Base-by-base conservation (phyloP, 306 rosid genomes). In the Lathyrus sativus region DNA sequence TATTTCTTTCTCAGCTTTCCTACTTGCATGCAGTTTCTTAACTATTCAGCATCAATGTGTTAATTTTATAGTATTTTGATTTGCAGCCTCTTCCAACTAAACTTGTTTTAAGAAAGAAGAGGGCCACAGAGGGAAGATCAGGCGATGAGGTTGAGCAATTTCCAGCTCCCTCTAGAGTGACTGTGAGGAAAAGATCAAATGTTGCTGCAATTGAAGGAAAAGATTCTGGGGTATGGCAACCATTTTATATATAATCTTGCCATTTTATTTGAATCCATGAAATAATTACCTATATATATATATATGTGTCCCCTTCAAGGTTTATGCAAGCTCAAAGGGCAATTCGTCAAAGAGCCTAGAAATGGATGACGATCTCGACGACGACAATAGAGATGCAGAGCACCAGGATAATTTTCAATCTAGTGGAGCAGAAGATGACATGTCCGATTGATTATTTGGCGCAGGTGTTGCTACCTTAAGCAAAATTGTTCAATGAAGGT, bases 71-170 rank as follows among this genome's bases (percentile, higher is more conserved):
- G 53, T 75, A 43, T 39, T 64, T 79, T 75, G 54, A 62, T 72
- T 33, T 64, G 71, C 95, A 95, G 99, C 96, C 99, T 35, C 99
- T 95, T 79, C 96, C 99, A 15, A 87, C 90, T 17, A 93, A 90
- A 80, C 92, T 95, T 64, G 82, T 87, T 67, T 77, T 88, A 74
- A 88, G 97, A 68, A 90, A 95, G 73, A 95, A 95, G 88, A 88
- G 96, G 82, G 84, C 99, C 26, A 87, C 72, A 75, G 99, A 95
- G 76, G 99, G 92, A 67, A 85, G 93, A 84, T 79, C 92, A 10
- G 79, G 60, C 11, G 99, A 95, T 9, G 97, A 95, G 71, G 72
- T 88, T 38, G 97, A 90, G 68, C 97, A 95, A 81, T 88, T 86
- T 78, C 96, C 96, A 4, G 44, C 67, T 58, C 99, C 99, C 70